Percentiles rank a stretch among this genome's conserved stretches.
These are phyloP conservation scores for Mycena rosella DNA, from an alignment of 768 basidiomycete genomes.

Conservation along the genomic window DNA sequence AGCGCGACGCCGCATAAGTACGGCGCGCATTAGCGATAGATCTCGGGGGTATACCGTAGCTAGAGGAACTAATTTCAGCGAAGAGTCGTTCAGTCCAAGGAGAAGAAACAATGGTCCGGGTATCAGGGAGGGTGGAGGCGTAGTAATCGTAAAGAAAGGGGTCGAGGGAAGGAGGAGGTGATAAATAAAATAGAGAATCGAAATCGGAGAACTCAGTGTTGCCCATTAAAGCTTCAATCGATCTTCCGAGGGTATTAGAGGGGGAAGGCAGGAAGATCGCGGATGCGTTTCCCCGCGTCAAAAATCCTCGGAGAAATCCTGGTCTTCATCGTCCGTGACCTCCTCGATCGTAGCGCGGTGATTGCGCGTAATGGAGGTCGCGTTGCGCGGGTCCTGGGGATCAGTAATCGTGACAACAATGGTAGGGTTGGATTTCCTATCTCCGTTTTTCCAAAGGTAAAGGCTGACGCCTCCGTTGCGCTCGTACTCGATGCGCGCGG, in stretches of 20 bases:
- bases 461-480: conserved; percentile 5
- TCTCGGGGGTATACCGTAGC: not conserved
- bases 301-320: too few relatives aligned
- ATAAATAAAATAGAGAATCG: conserved; percentile 30
- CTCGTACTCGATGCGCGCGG: conserved; percentile 7
- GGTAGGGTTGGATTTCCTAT: conserved; percentile 5
- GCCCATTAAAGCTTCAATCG: conserved; percentile 33
- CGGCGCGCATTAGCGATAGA: not conserved
- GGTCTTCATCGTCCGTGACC: conserved; percentile 14
- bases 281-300: not conserved
- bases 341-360: conserved; percentile 10
- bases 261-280: conserved; percentile 24
- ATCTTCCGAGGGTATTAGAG: conserved; percentile 32
- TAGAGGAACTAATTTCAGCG: conserved; percentile 4
- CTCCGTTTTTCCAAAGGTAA: conserved; percentile 16
- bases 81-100: conserved; percentile 10
- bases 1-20: not conserved
- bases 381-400: conserved; percentile 9
- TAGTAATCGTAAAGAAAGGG: not conserved
- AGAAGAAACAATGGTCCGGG: not conserved
- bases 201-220: conserved; percentile 32
- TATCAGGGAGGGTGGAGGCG: not conserved
- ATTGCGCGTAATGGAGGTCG: not conserved
- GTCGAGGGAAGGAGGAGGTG: not conserved
- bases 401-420: conserved; percentile 18